A percentile compares a stretch with the other conserved stretches of the same genome.
These are phyloP conservation scores for Plantago major DNA, from an alignment of 257 asterid species.

Conservation along the genomic window DNA sequence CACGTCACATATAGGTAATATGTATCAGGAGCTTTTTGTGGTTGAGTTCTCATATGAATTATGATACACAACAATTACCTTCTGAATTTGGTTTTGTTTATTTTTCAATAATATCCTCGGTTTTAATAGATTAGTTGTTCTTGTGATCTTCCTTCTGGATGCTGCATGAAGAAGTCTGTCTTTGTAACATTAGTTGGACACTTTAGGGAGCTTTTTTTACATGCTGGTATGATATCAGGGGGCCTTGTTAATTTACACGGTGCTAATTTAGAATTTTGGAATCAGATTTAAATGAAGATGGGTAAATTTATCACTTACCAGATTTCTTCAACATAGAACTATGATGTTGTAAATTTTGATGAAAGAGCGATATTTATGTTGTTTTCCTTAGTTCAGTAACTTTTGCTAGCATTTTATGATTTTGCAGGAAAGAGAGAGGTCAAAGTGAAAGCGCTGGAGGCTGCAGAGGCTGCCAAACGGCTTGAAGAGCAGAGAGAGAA, in stretches of 20 bases:
- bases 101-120: conserved; percentile 3
- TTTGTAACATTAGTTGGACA: not conserved
- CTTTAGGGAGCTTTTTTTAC: not conserved
- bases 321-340: too few relatives aligned
- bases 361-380: too few relatives aligned
- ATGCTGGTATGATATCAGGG: conserved; percentile 9
- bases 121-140: conserved; percentile 7
- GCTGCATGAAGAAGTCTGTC: conserved; percentile 13
- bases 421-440: conserved; percentile 78
- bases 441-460: conserved; percentile 91
- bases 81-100: conserved; percentile 11
- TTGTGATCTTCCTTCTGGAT: conserved; percentile 8
- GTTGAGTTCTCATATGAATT: conserved; percentile 12
- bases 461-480: conserved; percentile 93
- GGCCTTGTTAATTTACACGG: too few relatives aligned
- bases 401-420: conserved; percentile 4
- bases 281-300: too few relatives aligned
- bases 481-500: conserved; percentile 60
- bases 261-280: not conserved
- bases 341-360: too few relatives aligned
- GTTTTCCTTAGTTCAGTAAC: too few relatives aligned
- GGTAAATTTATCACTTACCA: too few relatives aligned
- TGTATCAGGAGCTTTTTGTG: conserved; percentile 12
- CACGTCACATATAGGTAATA: conserved; percentile 9
- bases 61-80: conserved; percentile 1